phyloP scores from a whole-genome alignment of 2,329 filamentous ascomycete genomes.

The Aureobasidium sp. region DNA sequence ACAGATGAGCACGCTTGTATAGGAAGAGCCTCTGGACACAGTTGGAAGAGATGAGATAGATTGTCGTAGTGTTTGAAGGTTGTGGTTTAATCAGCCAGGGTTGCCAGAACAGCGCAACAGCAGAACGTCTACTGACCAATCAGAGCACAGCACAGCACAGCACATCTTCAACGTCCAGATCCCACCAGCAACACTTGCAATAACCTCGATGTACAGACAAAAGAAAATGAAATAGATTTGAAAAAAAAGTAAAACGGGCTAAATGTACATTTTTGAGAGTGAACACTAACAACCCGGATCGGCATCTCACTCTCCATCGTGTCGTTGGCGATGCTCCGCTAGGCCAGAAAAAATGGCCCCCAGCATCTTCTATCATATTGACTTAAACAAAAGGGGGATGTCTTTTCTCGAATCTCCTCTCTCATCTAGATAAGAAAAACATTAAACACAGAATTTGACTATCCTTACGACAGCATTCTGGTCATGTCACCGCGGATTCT shows the following conservation, averaged over 20 bases:
- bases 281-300: slow-evolving; percentile 11
- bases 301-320: slow-evolving; percentile 5
- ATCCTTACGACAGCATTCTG: slow-evolving; percentile 51
- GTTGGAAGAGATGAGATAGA: not conserved
- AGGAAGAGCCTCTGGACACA: too few relatives aligned
- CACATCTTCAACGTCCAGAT: not conserved
- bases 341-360: not conserved
- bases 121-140: not conserved
- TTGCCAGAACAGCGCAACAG: not conserved
- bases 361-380: slow-evolving; percentile 8
- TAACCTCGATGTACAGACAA: not conserved
- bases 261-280: slow-evolving; percentile 13
- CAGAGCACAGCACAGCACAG: not conserved
- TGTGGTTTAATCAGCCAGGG: not conserved
- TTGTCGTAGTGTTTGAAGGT: not conserved
- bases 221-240: slow-evolving; percentile 9
- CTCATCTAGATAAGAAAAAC: slow-evolving; percentile 8
- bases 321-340: not conserved
- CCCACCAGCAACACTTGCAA: not conserved
- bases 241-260: slow-evolving; percentile 10
- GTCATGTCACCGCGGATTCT: slow-evolving; percentile 77
- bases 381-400: not conserved
- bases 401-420: not conserved
- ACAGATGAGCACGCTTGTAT: too few relatives aligned
- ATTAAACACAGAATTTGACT: slow-evolving; percentile 3